Percentiles rank a stretch among this genome's conserved stretches.
Conservation (phyloP, 2,329 filamentous ascomycete species). For the Epichloe gansuensis region DNA sequence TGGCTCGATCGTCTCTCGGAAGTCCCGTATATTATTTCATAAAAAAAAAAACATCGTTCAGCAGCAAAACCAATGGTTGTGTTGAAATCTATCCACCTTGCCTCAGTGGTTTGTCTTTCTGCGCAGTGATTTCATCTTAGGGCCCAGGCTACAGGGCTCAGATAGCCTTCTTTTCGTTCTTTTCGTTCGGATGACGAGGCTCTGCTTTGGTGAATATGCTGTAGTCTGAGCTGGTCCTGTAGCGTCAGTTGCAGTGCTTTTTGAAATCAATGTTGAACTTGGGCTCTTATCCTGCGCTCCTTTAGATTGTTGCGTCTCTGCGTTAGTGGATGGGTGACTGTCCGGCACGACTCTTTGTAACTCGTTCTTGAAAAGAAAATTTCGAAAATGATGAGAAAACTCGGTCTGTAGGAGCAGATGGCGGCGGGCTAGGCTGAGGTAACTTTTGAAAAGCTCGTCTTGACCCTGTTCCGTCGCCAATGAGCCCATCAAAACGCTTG, state of each 20-base stretch:
- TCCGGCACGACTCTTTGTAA: background rate
- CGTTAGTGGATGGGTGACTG: background rate
- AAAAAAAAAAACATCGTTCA: background rate
- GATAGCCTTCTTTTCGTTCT: background rate
- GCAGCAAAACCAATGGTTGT: too few species aligned
- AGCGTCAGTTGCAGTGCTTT: background rate
- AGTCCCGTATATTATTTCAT: background rate
- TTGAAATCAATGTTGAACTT: background rate
- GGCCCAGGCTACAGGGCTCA: background rate
- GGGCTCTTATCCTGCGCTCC: background rate
- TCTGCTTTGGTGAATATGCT: background rate
- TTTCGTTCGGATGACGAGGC: background rate
- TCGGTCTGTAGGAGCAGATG: conserved; percentile 3
- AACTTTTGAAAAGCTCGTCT: background rate
- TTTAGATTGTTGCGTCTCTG: background rate
- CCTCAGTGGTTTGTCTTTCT: background rate
- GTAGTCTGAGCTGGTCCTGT: background rate
- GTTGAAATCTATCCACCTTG: too few species aligned
- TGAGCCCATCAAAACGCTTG: conserved; percentile 11
- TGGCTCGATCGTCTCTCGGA: background rate
- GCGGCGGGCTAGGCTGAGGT: background rate
- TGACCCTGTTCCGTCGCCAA: background rate
- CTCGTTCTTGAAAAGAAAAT: background rate
- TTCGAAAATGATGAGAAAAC: background rate
- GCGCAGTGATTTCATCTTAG: background rate